Evolutionary conservation across 257 asterid genomes (phyloP).

Genomic region (Echites panduratus): DNA sequence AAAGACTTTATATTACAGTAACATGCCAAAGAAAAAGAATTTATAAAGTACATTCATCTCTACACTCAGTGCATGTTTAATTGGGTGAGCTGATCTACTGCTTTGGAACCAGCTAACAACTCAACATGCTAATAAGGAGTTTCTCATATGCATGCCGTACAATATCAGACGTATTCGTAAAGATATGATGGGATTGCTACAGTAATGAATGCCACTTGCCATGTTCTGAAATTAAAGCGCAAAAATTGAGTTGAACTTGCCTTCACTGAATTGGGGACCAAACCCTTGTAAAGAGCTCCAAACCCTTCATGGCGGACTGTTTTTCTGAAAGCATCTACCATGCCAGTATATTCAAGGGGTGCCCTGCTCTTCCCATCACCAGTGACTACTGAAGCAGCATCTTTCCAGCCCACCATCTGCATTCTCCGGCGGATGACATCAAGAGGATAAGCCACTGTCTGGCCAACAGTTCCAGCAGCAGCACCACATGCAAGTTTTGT

Average conservation of each 20-base stretch:
- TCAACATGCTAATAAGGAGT: not conserved
- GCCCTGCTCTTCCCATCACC: conserved; percentile 73
- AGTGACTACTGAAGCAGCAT: conserved; percentile 61
- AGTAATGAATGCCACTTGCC: not conserved
- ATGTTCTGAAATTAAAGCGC: not conserved
- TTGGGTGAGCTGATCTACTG: not conserved
- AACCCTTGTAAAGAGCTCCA: conserved; percentile 85
- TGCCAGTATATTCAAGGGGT: conserved; percentile 67
- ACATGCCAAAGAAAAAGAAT: not conserved
- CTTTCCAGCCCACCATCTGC: conserved; percentile 97
- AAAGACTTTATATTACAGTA: not conserved
- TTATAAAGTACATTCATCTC: not conserved
- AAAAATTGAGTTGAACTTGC: conserved; percentile 30
- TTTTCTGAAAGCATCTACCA: conserved; percentile 87
- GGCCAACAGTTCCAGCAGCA: conserved; percentile 90
- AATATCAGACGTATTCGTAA: not conserved
- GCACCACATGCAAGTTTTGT: conserved; percentile 92
- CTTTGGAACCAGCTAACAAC: not conserved
- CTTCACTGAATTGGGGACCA: conserved; percentile 94
- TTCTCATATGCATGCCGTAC: not conserved
- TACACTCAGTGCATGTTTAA: not conserved
- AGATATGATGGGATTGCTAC: not conserved
- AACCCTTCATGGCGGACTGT: conserved; percentile 77
- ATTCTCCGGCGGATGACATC: conserved; percentile 91
- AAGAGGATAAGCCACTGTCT: conserved; percentile 92